A percentile compares a stretch with the other conserved stretches of the same genome.
Conservation (phyloP, 1,284 basidiomycete genomes). For the Tetrapyrgos nigripes region DNA sequence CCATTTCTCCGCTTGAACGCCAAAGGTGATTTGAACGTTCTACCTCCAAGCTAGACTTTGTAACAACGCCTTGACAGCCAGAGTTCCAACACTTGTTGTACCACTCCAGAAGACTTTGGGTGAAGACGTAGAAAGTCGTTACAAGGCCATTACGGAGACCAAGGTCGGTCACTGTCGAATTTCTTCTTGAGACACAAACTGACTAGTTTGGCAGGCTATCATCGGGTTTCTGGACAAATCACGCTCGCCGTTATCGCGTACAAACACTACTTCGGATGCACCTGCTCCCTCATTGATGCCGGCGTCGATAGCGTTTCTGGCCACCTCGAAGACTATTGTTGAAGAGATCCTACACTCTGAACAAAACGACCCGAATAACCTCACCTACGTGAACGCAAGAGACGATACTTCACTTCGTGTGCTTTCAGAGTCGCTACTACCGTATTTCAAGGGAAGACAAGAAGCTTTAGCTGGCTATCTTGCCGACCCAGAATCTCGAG, state of each 20-base stretch:
- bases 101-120: conserved; percentile 77
- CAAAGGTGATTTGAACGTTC: conserved; percentile 56
- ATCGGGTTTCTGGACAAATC: conserved; percentile 86
- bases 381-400: conserved; percentile 58
- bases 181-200: conserved; percentile 2
- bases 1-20: conserved; percentile 79
- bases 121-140: conserved; percentile 78
- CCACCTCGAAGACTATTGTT: conserved; percentile 66
- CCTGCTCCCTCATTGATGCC: conserved; percentile 83
- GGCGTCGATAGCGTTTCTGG: conserved; percentile 77
- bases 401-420: conserved; percentile 50
- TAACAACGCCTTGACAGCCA: conserved; percentile 50
- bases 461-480: conserved; percentile 63
- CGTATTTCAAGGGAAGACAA: conserved; percentile 56
- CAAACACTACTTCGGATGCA: conserved; percentile 68
- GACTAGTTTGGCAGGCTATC: conserved; percentile 59
- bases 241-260: conserved; percentile 68
- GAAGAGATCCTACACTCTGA: conserved; percentile 68
- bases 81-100: conserved; percentile 86
- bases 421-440: conserved; percentile 46
- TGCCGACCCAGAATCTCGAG: conserved; percentile 52
- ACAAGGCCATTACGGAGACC: conserved; percentile 80
- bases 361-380: conserved; percentile 55
- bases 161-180: conserved; percentile 52
- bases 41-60: background rate